These are phyloP conservation scores for Populus hybrid DNA, from an alignment of 441 rosid species.

Conservation along the genomic window DNA sequence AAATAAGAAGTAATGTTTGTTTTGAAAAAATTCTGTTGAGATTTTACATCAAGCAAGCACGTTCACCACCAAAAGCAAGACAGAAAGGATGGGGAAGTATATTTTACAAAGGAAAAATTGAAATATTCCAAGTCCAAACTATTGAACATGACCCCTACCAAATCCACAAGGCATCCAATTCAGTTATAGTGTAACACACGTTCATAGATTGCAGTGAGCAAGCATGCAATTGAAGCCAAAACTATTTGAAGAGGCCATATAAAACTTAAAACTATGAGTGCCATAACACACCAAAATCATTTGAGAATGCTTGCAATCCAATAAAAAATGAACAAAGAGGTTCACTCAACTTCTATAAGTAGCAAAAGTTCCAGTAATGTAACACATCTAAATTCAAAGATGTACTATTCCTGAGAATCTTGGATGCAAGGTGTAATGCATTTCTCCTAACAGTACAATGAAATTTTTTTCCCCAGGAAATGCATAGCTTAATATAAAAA, in stretches of 20 bases:
- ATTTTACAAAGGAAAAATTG: neutral
- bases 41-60: neutral
- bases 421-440: neutral
- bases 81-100: neutral
- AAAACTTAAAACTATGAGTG: neutral
- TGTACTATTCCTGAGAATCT: neutral
- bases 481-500: neutral
- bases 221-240: neutral
- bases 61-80: neutral
- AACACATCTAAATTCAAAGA: neutral
- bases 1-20: too few relatives aligned
- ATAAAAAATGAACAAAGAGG: neutral
- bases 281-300: neutral
- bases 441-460: neutral
- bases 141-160: neutral
- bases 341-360: neutral
- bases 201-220: neutral
- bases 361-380: neutral
- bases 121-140: neutral
- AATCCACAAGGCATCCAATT: neutral
- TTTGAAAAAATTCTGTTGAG: neutral
- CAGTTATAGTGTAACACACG: neutral
- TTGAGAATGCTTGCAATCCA: neutral
- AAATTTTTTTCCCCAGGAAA: neutral
- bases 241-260: neutral